Evolutionary conservation across 306 rosid species (phyloP).

Genomic region (Dryas octopetala): DNA sequence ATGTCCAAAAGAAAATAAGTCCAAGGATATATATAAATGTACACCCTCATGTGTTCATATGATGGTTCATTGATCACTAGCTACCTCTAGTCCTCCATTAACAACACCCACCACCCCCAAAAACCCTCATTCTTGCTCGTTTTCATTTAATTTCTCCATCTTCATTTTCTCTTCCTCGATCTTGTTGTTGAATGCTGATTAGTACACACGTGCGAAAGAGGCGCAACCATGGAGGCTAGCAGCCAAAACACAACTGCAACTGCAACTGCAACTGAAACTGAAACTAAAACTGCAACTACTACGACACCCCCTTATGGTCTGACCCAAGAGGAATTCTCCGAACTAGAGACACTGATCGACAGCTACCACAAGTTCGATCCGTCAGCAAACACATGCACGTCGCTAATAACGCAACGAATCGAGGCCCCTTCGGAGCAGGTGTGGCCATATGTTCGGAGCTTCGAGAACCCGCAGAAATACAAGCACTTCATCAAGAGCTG

Average conservation of each 20-base stretch:
- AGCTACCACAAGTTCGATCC: constrained; percentile 57
- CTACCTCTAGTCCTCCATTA: neutral
- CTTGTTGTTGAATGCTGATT: neutral
- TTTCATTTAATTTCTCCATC: neutral
- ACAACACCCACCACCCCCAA: neutral
- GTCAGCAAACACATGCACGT: constrained; percentile 51
- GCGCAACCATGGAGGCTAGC: constrained; percentile 26
- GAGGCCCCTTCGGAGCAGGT: constrained; percentile 56
- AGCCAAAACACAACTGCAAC: too few relatives aligned
- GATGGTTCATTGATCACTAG: constrained; percentile 13
- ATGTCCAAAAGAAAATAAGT: constrained; percentile 22
- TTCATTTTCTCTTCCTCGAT: neutral
- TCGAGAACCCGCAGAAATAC: constrained; percentile 73
- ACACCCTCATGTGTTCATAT: constrained; percentile 18
- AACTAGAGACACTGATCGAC: constrained; percentile 49
- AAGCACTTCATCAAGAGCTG: constrained; percentile 90
- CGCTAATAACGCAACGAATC: constrained; percentile 67
- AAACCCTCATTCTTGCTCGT: neutral
- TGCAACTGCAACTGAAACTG: too few relatives aligned
- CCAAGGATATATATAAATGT: neutral
- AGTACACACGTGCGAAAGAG: neutral
- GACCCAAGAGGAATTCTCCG: constrained; percentile 47
- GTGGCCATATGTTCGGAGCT: constrained; percentile 69
- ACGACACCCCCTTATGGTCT: constrained; percentile 44
- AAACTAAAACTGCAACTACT: too few relatives aligned